Base-by-base conservation (phyloP, 805 yeast species). In the Sugiyamaella mastotermitis region DNA sequence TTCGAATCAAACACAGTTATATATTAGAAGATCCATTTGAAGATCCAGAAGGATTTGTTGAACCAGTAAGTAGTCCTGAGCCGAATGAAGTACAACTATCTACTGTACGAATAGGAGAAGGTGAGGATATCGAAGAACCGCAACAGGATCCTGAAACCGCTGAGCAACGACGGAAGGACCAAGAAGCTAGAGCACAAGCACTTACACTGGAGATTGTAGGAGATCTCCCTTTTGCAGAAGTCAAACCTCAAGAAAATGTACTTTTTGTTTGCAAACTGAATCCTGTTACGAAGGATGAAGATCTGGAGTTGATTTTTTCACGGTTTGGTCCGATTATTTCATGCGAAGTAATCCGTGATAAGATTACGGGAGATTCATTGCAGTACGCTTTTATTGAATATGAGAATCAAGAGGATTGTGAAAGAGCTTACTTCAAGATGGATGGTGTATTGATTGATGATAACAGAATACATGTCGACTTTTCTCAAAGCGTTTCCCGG, bases 311-410 rank as follows among this genome's bases (percentile, higher is more conserved):
- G 22, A 73, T 80, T 10, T 80, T 80, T 50, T 62, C 72, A n/a
- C 61, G 82, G 36, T 80, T 78, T 59, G 87, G 87, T 1, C 46
- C 56, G 4, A 71, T 80, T 14, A 41, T 49, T 1, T 65, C 73
- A 1, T 70, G 77, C 41, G 78, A 77, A 37, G 59, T 80, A 11
- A 64, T 79, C 10, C 54, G 62, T 27, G 81, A 76, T 45, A 59
- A 58, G 20, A 55, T 49, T 3, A 66, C 77, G 0, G 70, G 73
- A 0, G 67, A 66, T 11, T 72, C 78, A 1, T 50, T 76, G 26
- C 69, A 74, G 37, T 80, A 80, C 50, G 88, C 78, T 2, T 80
- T 80, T 45, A 71, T 80, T 21, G 83, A 78, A 49, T 80, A 61
- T 51, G 66, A 62, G 16, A 52, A 58, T 1, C 62, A 63, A 42